Evolutionary conservation across 2,329 filamentous ascomycete species (phyloP).

Genomic region (Microdochium nivale): DNA sequence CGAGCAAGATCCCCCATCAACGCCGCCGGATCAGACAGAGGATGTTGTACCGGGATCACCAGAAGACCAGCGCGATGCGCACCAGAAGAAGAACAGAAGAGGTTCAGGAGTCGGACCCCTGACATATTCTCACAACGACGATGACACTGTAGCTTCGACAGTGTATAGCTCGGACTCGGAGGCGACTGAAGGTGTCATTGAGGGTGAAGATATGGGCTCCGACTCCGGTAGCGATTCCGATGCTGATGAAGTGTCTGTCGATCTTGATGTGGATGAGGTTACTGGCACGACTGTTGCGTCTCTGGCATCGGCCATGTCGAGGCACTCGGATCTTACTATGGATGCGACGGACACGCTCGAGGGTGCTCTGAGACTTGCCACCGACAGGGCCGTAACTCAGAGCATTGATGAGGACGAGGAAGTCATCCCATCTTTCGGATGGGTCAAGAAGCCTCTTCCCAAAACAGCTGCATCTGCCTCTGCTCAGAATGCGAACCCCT

Average conservation of each 20-base stretch:
- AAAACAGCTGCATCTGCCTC: conserved; percentile 15
- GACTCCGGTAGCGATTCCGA: conserved; percentile 44
- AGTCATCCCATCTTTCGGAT: conserved; percentile 68
- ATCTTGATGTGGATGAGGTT: conserved; percentile 69
- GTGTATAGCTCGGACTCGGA: conserved; percentile 65
- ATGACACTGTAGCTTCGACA: conserved; percentile 66
- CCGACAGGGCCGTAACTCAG: conserved; percentile 66
- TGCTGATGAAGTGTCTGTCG: conserved; percentile 70
- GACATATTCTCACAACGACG: conserved; percentile 57
- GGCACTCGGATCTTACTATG: conserved; percentile 39
- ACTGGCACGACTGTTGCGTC: conserved; percentile 61
- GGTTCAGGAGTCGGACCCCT: conserved; percentile 59
- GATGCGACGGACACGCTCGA: conserved; percentile 69
- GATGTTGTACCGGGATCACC: conserved; percentile 49
- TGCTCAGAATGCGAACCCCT: conserved; percentile 19
- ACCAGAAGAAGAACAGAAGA: conserved; percentile 52
- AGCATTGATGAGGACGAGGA: conserved; percentile 59
- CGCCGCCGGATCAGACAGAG: conserved; percentile 53
- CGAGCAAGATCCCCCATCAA: conserved; percentile 49
- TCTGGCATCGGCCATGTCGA: conserved; percentile 35
- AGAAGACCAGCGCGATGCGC: conserved; percentile 54
- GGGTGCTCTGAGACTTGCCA: conserved; percentile 67
- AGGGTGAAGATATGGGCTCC: conserved; percentile 40
- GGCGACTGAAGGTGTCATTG: conserved; percentile 43
- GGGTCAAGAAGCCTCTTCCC: conserved; percentile 49